A percentile compares a stretch with the other conserved stretches of the same genome.
Conservation (phyloP, 106 monocot genomes). For the Phalaenopsis aphrodite region DNA sequence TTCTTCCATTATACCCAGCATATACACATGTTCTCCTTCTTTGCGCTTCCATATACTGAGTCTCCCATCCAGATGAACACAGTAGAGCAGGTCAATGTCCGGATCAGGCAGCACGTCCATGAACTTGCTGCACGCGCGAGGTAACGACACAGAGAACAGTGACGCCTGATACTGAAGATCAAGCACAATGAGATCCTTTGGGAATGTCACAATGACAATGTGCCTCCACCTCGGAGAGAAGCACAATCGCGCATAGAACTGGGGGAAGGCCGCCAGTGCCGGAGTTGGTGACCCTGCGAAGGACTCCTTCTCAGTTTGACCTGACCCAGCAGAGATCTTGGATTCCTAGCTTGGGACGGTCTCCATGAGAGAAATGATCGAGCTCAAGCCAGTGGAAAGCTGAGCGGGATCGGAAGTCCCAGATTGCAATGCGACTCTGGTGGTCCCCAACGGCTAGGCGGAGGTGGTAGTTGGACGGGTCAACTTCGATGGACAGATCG, state of each 20-base stretch:
- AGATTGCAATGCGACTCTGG: constrained; percentile 79
- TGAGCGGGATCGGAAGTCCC: constrained; percentile 64
- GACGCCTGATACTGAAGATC: constrained; percentile 70
- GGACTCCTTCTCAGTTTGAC: constrained; percentile 47
- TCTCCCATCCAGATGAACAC: constrained; percentile 81
- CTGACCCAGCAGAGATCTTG: constrained; percentile 98
- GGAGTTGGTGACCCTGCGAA: constrained; percentile 16
- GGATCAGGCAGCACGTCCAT: constrained; percentile 68
- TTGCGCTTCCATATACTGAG: constrained; percentile 90
- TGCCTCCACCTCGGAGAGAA: constrained; percentile 90
- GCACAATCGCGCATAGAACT: constrained; percentile 34
- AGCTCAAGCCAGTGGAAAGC: constrained; percentile 65
- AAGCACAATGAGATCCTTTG: constrained; percentile 75
- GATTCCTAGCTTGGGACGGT: constrained; percentile 41
- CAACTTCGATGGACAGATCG: constrained; percentile 39
- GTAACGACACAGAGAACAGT: constrained; percentile 38
- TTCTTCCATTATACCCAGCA: constrained; percentile 65
- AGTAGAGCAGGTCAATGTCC: constrained; percentile 70
- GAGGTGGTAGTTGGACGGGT: constrained; percentile 47
- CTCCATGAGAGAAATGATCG: constrained; percentile 14
- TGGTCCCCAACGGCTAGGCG: constrained; percentile 78
- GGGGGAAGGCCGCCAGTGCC: constrained; percentile 52
- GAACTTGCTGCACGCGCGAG: constrained; percentile 74
- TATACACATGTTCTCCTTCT: constrained; percentile 70
- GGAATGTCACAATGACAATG: constrained; percentile 51